Evolutionary conservation across 2,329 filamentous ascomycete species (phyloP).

Genomic region (Biscogniauxia mediterranea): DNA sequence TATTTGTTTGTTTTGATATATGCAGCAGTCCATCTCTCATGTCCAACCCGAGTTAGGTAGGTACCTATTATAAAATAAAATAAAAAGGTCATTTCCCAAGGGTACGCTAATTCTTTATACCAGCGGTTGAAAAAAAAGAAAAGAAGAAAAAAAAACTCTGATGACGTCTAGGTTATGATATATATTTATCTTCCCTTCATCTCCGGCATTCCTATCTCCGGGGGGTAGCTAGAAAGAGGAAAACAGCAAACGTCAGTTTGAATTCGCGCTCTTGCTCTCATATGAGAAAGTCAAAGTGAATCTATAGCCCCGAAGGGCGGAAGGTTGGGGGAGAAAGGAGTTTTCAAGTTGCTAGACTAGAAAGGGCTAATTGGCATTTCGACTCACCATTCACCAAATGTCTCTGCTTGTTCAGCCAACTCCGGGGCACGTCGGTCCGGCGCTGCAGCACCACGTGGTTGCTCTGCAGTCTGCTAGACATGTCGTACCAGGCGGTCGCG

Average conservation of each 20-base stretch:
- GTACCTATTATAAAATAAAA: no score
- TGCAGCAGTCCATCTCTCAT: no score
- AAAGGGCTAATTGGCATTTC: background rate
- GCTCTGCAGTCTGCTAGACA: constrained; percentile 74
- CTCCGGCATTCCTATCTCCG: constrained; percentile 31
- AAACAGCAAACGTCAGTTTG: constrained; percentile 6
- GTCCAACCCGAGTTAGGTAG: no score
- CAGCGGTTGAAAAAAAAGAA: no score
- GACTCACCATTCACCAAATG: constrained; percentile 61
- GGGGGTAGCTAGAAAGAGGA: constrained; percentile 31
- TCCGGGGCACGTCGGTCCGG: constrained; percentile 71
- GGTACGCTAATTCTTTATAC: no score
- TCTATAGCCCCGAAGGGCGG: no score
- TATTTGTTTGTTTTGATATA: no score
- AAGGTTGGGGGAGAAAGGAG: background rate
- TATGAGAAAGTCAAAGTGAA: background rate
- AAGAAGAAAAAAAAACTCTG: no score
- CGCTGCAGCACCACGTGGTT: constrained; percentile 78
- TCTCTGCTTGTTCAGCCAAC: constrained; percentile 83
- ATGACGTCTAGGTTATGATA: no score
- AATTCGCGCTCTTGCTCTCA: background rate
- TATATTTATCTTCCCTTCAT: constrained; percentile 6
- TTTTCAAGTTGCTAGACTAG: no score
- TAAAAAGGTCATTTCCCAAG: no score
- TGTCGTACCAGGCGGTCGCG: constrained; percentile 82